Conservation (phyloP, 1,284 basidiomycete genomes). For the Mycena citricolor region DNA sequence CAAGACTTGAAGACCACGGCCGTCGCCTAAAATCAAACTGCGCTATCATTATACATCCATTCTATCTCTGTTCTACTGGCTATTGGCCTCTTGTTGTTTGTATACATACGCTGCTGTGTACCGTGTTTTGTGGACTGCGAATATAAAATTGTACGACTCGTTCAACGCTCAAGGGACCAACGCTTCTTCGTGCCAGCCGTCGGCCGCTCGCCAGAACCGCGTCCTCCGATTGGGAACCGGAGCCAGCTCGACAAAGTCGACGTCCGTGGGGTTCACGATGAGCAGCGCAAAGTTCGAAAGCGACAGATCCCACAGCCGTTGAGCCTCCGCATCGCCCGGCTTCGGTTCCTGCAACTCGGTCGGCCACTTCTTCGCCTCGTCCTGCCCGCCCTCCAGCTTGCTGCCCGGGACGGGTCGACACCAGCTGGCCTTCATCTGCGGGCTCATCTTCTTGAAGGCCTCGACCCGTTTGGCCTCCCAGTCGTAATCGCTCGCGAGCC, state of each 20-base stretch:
- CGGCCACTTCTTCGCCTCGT: conserved; percentile 61
- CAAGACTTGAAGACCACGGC: conserved; percentile 33
- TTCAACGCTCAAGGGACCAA: conserved; percentile 53
- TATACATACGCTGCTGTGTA: conserved; percentile 23
- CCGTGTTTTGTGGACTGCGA: conserved; percentile 8
- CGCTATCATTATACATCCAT: conserved; percentile 19
- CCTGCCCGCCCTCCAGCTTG: conserved; percentile 44
- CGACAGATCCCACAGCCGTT: conserved; percentile 47
- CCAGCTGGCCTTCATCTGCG: conserved; percentile 65
- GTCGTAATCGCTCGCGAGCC: conserved; percentile 41
- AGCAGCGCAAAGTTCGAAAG: conserved; percentile 64
- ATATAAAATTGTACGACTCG: not conserved
- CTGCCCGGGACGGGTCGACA: conserved; percentile 58
- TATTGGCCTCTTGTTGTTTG: conserved; percentile 14
- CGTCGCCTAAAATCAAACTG: not conserved
- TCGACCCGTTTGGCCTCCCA: conserved; percentile 61
- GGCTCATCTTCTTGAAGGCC: conserved; percentile 53
- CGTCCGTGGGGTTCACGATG: conserved; percentile 59
- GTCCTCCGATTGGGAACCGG: conserved; percentile 56
- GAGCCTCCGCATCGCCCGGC: conserved; percentile 42
- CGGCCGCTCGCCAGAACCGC: conserved; percentile 43
- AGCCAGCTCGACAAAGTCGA: conserved; percentile 63
- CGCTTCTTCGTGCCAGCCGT: conserved; percentile 53
- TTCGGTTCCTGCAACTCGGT: conserved; percentile 36
- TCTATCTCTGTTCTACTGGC: conserved; percentile 24